phyloP scores from a whole-genome alignment of 2,329 filamentous ascomycete species.

The Aspergillus alliaceus region DNA sequence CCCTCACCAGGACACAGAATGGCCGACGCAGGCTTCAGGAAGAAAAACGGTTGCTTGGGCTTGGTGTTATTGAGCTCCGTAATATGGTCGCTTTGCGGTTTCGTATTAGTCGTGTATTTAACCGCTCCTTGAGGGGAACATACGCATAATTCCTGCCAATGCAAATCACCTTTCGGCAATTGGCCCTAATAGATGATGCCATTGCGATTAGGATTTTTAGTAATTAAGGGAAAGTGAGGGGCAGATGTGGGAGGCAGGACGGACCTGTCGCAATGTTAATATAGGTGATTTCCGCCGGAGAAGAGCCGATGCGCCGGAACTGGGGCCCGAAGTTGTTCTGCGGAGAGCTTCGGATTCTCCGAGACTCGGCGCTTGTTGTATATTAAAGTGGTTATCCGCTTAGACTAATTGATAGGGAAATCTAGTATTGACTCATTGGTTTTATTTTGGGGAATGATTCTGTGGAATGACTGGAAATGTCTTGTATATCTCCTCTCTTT shows the following conservation, averaged over 20 bases:
- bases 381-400: not conserved
- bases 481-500: too few species aligned
- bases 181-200: conserved; percentile 50
- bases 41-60: conserved; percentile 98
- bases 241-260: not conserved
- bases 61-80: conserved; percentile 82
- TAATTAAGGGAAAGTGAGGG: not conserved
- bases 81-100: conserved; percentile 73
- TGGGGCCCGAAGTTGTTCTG: conserved; percentile 21
- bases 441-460: too few species aligned
- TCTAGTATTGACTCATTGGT: not conserved
- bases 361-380: conserved; percentile 17
- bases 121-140: conserved; percentile 33
- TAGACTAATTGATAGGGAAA: not conserved
- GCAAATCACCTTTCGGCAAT: conserved; percentile 76
- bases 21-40: conserved; percentile 88
- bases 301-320: conserved; percentile 15
- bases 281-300: conserved; percentile 1
- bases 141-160: conserved; percentile 96
- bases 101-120: conserved; percentile 1
- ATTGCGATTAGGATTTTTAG: conserved; percentile 18
- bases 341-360: conserved; percentile 26
- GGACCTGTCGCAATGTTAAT: conserved; percentile 5
- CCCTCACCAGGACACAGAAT: conserved; percentile 78
- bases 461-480: too few species aligned